Percentiles rank a stretch among this genome's conserved stretches.
phyloP scores from a whole-genome alignment of 2,329 filamentous ascomycete species.

The Rugonectria rugulosa region DNA sequence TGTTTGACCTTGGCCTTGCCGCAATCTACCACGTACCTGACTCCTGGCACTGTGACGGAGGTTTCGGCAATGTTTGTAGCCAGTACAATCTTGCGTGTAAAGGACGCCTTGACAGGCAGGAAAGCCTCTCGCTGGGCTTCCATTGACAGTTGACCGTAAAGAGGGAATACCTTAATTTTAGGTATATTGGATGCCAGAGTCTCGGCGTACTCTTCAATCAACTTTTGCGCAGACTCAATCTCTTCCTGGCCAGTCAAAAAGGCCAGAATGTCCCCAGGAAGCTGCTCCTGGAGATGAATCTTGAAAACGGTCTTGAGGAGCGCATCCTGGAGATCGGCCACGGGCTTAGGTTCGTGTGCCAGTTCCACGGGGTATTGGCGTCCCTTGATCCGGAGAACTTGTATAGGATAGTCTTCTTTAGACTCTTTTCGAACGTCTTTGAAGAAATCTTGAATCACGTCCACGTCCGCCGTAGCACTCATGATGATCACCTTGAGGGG shows the following conservation, averaged over 20 bases:
- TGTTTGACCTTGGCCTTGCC: constrained; percentile 96
- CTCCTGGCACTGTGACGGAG: constrained; percentile 92
- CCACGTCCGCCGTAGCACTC: constrained; percentile 94
- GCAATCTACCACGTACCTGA: constrained; percentile 89
- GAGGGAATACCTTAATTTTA: constrained; percentile 74
- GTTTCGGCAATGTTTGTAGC: constrained; percentile 99
- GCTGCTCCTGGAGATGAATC: constrained; percentile 84
- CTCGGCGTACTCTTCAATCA: constrained; percentile 81
- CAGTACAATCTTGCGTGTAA: constrained; percentile 87
- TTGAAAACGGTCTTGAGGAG: constrained; percentile 84
- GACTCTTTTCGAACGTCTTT: constrained; percentile 38
- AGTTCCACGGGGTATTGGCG: constrained; percentile 86
- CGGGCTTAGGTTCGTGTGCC: constrained; percentile 75
- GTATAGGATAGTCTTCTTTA: constrained; percentile 37
- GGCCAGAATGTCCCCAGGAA: constrained; percentile 93
- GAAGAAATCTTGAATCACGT: constrained; percentile 81
- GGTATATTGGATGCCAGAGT: constrained; percentile 79
- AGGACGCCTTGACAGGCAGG: constrained; percentile 71
- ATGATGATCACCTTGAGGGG: constrained; percentile 92
- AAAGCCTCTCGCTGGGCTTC: constrained; percentile 89
- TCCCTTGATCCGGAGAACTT: constrained; percentile 76
- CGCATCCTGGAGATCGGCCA: constrained; percentile 82
- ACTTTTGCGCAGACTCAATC: constrained; percentile 80
- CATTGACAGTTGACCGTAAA: constrained; percentile 91
- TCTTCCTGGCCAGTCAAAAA: constrained; percentile 94